Conservation (phyloP, 768 basidiomycete genomes). For the Trametes punicea region DNA sequence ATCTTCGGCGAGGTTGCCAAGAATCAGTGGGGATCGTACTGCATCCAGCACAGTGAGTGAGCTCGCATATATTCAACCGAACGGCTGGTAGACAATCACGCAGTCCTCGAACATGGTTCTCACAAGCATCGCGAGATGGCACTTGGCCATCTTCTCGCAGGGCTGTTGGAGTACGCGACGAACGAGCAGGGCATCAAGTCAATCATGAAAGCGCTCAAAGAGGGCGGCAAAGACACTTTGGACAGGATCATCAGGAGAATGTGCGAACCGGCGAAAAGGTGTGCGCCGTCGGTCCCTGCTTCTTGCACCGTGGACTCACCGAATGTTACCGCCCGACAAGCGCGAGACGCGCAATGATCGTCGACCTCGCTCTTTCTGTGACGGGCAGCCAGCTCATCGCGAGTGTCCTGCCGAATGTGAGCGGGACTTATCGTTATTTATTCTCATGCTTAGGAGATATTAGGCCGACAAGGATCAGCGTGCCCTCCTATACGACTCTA, state of each 20-base stretch:
- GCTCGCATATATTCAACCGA: not conserved
- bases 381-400: conserved; percentile 87
- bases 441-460: not conserved
- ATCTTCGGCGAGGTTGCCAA: conserved; percentile 77
- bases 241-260: conserved; percentile 74
- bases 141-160: conserved; percentile 70
- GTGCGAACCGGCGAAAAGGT: conserved; percentile 87
- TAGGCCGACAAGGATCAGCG: conserved; percentile 88
- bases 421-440: conserved; percentile 20
- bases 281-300: conserved; percentile 5
- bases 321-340: conserved; percentile 33
- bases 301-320: not conserved
- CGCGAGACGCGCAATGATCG: conserved; percentile 78
- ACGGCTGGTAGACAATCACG: not conserved
- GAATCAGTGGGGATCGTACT: conserved; percentile 89
- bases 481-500: conserved; percentile 77
- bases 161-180: conserved; percentile 75
- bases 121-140: conserved; percentile 71
- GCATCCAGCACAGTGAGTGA: conserved; percentile 75
- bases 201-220: conserved; percentile 82
- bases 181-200: conserved; percentile 88
- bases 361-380: conserved; percentile 78
- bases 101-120: conserved; percentile 85
- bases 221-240: conserved; percentile 74
- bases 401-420: conserved; percentile 71